These are phyloP conservation scores for Xylariaceae sp. DNA, from an alignment of 2,329 filamentous ascomycete genomes.

Conservation along the genomic window DNA sequence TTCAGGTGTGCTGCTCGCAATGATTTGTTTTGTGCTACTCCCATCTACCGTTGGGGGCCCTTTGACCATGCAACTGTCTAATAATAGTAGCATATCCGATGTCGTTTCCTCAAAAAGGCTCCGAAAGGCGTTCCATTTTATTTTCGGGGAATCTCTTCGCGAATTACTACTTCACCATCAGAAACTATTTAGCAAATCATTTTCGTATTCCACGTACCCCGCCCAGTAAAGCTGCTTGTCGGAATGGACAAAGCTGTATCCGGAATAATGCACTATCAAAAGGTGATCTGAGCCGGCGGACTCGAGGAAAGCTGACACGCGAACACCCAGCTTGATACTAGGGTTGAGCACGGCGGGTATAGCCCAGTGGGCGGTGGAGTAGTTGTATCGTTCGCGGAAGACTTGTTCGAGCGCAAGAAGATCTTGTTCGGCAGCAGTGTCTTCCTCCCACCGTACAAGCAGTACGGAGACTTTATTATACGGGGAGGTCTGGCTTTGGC, in stretches of 20 bases:
- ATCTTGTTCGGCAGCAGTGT: constrained; percentile 50
- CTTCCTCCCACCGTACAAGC: constrained; percentile 60
- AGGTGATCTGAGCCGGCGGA: constrained; percentile 55
- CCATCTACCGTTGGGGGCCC: constrained; percentile 48
- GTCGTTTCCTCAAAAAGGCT: constrained; percentile 60
- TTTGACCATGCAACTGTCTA: constrained; percentile 58
- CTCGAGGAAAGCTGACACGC: constrained; percentile 58
- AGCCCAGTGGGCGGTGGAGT: constrained; percentile 55
- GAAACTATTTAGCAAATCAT: constrained; percentile 27
- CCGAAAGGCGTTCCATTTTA: constrained; percentile 62
- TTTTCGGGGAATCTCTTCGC: constrained; percentile 54
- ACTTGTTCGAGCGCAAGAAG: constrained; percentile 53
- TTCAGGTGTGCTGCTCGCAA: constrained; percentile 57
- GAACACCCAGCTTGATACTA: constrained; percentile 57
- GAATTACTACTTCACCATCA: constrained; percentile 48
- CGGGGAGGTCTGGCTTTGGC: constrained; percentile 55
- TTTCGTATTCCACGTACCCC: constrained; percentile 47
- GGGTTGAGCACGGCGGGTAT: constrained; percentile 59
- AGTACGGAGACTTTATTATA: constrained; percentile 59
- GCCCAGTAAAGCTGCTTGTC: constrained; percentile 65
- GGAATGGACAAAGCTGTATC: constrained; percentile 54
- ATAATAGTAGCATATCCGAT: constrained; percentile 58
- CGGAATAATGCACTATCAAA: constrained; percentile 62
- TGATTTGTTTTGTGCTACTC: constrained; percentile 58
- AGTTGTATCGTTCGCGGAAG: constrained; percentile 58